Evolutionary conservation across 2,329 filamentous ascomycete species (phyloP), one percentile per base, ranked within the genome.

Genomic region (Anthostomella pinea): DNA sequence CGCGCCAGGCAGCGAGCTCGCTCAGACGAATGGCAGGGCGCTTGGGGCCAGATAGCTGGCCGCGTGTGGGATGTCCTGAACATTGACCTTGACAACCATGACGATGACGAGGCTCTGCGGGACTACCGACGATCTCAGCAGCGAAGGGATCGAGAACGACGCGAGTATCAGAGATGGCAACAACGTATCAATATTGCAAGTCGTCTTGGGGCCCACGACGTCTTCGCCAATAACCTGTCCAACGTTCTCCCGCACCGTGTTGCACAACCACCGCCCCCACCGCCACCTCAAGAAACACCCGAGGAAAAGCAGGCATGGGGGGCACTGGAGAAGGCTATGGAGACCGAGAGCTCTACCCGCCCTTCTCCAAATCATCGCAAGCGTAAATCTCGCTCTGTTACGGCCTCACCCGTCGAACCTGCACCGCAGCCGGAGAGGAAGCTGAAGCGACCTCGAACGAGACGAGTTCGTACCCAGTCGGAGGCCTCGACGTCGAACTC

Each of bases 221-320:
- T 82, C 10, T 93, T 94, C 53, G 77, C 78, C 45, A 76, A 81
- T 52, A 77, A 70, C 44, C 71, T 80, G 13, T 68, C 73, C 3
- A 64, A 65, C 5, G 63, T 67, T 26, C 76, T 87, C 27, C 81
- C 82, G 38, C 73, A 82, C 40, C 74, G 74, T 35, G 60, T 82
- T 29, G 67, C 82, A 30, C 75, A 79, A 39, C 67, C 54, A 50
- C 66, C 64, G 8, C 76, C 77, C 18, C 75, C 54, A 52, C 66
- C 64, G 11, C 75, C 66, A 0, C 59, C 66, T 11, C 64, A 79
- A 23, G 86, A 94, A 61, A 85, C 84, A 6, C 68, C 82, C 26
- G 89, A 95, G 51, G 89, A 95, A 61, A 73, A 84, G 35, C 75
- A 81, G 39, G 88, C 91, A 4, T 96, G 91, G 93, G 87, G 89